Evolutionary conservation across 768 basidiomycete genomes (phyloP), one percentile per base, ranked within the genome.

Genomic region (Mycena crocata): DNA sequence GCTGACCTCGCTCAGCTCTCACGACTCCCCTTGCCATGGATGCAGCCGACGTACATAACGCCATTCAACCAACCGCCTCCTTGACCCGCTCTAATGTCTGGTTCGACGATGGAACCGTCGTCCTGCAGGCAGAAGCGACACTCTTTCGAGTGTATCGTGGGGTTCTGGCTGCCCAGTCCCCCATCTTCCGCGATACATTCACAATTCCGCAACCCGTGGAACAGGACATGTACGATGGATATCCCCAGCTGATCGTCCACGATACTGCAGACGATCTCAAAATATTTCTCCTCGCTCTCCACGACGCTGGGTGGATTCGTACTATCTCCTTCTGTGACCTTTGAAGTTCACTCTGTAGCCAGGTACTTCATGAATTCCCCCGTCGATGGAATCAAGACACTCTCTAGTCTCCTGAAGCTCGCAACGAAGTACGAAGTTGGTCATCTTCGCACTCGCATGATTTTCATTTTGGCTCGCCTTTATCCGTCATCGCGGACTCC

Each of bases 131-230:
- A 21, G 35, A 42, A 14, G 42, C 21, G 21, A 50, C 59, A 1
- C 59, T 60, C 7, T 60, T 60, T 32, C 59, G 59, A 2, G 59
- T 60, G 26, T 60, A 50, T 23, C 59, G 59, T 10, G 59, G 59
- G 6, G 24, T 60, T n/a, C 21, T 60, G 28, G 48, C 48, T 17
- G 59, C 59, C 1, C 59, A 60, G 30, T 60, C 59, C 23, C 37
- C 59, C 28, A 51, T 60, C 12, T 51, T 60, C 34, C 48, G 49
- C 21, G 59, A 60, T 28, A 60, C 48, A 13, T 60, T 60, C 32
- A 35, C 59, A 3, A 60, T 60, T 17, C 59, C 59, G 19, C 59
- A 60, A 49, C 59, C 59, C 5, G 7, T 26, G 8, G 23, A 32
- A 6, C 58, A 28, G 34, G 58, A 60, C 7, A 42, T 10, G 24